phyloP scores from a whole-genome alignment of 1,284 basidiomycete genomes.

The Irpex sp. region DNA sequence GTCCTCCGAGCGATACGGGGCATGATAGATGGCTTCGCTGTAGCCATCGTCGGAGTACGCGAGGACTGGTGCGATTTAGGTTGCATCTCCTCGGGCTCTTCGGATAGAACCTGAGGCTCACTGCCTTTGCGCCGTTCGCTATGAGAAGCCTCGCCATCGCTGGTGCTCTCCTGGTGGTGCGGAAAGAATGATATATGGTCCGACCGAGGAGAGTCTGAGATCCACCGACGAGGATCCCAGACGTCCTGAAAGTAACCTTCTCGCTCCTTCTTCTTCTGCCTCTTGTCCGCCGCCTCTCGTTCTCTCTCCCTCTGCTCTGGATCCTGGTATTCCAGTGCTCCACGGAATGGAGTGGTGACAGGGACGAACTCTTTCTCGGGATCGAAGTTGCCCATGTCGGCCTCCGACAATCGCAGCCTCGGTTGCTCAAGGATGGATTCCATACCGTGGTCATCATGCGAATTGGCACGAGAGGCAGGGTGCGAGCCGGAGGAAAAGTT shows the following conservation, averaged over 20 bases:
- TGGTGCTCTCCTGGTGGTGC: neutral
- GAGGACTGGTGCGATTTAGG: neutral
- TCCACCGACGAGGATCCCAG: conserved; percentile 54
- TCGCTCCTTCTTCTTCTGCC: conserved; percentile 52
- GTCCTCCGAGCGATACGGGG: conserved; percentile 26
- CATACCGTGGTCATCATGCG: conserved; percentile 13
- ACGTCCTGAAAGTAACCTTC: conserved; percentile 45
- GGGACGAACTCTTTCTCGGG: conserved; percentile 27
- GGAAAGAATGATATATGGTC: conserved; percentile 31
- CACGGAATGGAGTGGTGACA: conserved; percentile 48
- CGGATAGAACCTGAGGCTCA: neutral
- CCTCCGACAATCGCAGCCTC: conserved; percentile 22
- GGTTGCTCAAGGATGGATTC: conserved; percentile 18
- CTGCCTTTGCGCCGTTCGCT: neutral
- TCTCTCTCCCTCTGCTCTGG: conserved; percentile 37
- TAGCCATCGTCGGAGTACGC: conserved; percentile 7
- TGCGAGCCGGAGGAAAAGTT: conserved; percentile 51
- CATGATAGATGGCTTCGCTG: conserved; percentile 5
- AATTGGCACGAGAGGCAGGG: conserved; percentile 27
- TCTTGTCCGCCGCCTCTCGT: conserved; percentile 42
- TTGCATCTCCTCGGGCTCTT: conserved; percentile 14
- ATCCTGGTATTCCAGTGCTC: conserved; percentile 49
- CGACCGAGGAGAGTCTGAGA: conserved; percentile 50
- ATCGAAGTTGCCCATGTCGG: conserved; percentile 26
- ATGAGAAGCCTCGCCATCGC: neutral